Evolutionary conservation across 345 rosid species (phyloP), one percentile per base, ranked within the genome.

Genomic region (Corchorus olitorius): DNA sequence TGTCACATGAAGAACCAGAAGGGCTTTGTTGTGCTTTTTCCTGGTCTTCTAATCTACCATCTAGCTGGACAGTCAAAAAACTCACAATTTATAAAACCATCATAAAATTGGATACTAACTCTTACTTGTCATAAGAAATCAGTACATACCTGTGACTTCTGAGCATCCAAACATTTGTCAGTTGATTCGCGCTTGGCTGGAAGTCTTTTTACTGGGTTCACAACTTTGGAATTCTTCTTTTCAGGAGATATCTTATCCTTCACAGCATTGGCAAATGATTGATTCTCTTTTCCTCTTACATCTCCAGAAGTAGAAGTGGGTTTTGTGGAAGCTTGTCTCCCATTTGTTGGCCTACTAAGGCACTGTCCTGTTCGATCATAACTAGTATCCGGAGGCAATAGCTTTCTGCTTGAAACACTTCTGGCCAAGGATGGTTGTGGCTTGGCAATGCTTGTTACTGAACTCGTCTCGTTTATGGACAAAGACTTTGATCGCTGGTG

Each of bases 401-500:
- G 81, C 82, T 84, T 95, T 78, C 94, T 87, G 76, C 84, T 92
- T 17, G 94, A 92, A 56, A 81, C 75, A 79, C 93, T 87, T 84
- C 94, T 88, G 56, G 82, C 66, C 45, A 87, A 90, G 77, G 77
- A 77, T 66, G 91, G 91, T 70, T 92, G 97, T 70, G 79, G 72
- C 87, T 83, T 81, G 72, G 82, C 78, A 74, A 79, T 41, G 20
- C 84, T 55, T 60, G 84, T 12, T 63, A 80, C 74, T 3, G 89
- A 85, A 77, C 76, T 89, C 81, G 84, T 82, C 72, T 91, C 94
- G 13, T 78, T 91, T 11, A 82, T 91, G 0, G 91, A 93, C 39
- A 90, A 77, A 20, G 99, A 95, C 79, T 88, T 93, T 1, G 98
- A 95, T 70, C 97, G 73, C 75, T 86, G 87, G 49, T 95, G 99